A percentile compares a stretch with the other conserved stretches of the same genome.
These are phyloP conservation scores for Tuber calosporum DNA, from an alignment of 495 filamentous ascomycete genomes.

Conservation along the genomic window DNA sequence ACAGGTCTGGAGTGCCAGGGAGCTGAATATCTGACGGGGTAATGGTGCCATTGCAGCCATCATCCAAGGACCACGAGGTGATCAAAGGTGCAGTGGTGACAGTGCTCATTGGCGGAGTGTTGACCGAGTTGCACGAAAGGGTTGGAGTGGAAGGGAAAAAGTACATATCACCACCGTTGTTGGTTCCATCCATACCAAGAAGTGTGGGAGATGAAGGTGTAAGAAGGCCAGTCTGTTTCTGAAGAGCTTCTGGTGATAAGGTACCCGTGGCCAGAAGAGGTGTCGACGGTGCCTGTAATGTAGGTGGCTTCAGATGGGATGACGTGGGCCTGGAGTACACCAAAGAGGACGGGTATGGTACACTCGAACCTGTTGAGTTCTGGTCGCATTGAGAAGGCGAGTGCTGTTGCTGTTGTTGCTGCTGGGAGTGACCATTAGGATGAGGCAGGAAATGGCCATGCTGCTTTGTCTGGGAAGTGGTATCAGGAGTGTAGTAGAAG, in stretches of 20 bases:
- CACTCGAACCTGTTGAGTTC: constrained; percentile 40
- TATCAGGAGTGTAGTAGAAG: constrained; percentile 84
- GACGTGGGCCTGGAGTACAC: constrained; percentile 71
- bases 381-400: constrained; percentile 50
- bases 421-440: constrained; percentile 50
- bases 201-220: constrained; percentile 63
- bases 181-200: constrained; percentile 68
- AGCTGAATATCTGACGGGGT: constrained; percentile 39
- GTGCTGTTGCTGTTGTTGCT: constrained; percentile 43
- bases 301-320: constrained; percentile 51
- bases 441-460: constrained; percentile 78
- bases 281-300: constrained; percentile 57
- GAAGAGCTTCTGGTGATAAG: constrained; percentile 65
- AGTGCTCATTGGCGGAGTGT: constrained; percentile 75
- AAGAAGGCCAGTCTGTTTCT: constrained; percentile 67
- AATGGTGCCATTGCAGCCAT: constrained; percentile 60
- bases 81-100: constrained; percentile 74
- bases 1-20: constrained; percentile 64
- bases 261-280: constrained; percentile 48
- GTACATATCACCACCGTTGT: constrained; percentile 56
- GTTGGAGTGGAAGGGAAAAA: constrained; percentile 83
- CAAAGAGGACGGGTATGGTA: constrained; percentile 54
- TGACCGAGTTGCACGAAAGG: constrained; percentile 75
- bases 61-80: constrained; percentile 68
- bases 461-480: constrained; percentile 64